Base-by-base conservation (phyloP, 2,329 filamentous ascomycete genomes). In the Rutstroemia sp. region DNA sequence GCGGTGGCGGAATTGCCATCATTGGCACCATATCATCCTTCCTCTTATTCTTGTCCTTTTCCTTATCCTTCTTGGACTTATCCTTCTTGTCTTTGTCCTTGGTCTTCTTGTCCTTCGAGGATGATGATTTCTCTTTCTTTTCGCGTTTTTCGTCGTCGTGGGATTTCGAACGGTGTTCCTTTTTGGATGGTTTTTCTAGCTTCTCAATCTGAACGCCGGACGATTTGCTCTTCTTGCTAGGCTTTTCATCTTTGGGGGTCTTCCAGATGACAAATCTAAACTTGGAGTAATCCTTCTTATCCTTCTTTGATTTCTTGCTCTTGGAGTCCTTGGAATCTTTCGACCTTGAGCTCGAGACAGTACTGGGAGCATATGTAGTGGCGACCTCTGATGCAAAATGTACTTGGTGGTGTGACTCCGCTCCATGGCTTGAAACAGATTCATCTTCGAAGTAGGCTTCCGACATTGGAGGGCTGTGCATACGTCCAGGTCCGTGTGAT, bases 321-420 rank as follows among this genome's bases (percentile, higher is more conserved):
- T 53, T 50, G 16, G 25, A 16, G 16, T 38, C 8, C 17, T 45
- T 56, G 4, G n/a, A 39, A 5, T 16, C 21, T 41, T 48, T 58
- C 44, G 53, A 54, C n/a, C 50, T 60, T 12, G 52, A 51, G n/a
- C 39, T 45, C 38, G 25, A 42, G 19, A 51, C 39, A 21, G 38
- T 17, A 25, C 23, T 30, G 16, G n/a, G 16, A n/a, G 53, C 39
- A 48, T 44, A 51, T 44, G 53, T 5, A 42, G 21, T 27, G 39
- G 41, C 21, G 14, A 21, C n/a, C n/a, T 44, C 58, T 27, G 60
- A 57, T 27, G 57, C 57, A 34, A 62, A 63, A 47, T 59, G 61
- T 41, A 62, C 56, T 34, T 48, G 50, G 37, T 17, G 39, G 9
- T 49, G 57, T 19, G 37, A 51, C 14, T 55, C 37, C 34, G 39